These are phyloP conservation scores for Pythium coloratum DNA, from an alignment of 352 stramenopile genomes.

Conservation along the genomic window DNA sequence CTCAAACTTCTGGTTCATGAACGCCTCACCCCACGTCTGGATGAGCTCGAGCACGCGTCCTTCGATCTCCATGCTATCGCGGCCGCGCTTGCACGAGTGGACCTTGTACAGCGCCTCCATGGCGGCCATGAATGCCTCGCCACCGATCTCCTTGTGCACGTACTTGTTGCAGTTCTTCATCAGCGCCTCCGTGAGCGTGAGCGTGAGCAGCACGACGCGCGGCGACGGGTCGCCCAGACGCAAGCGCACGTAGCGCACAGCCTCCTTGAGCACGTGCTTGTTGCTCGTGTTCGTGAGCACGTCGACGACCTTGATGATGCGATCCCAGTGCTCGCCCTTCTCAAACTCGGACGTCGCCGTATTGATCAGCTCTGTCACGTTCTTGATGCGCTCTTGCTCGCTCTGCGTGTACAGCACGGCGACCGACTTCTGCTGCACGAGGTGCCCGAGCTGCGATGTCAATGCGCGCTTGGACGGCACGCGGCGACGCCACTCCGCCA, in stretches of 20 bases:
- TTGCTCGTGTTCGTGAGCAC: conserved; percentile 67
- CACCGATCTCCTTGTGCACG: conserved; percentile 68
- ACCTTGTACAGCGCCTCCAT: conserved; percentile 76
- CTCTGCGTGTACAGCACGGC: conserved; percentile 71
- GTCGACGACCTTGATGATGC: conserved; percentile 79
- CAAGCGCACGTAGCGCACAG: conserved; percentile 69
- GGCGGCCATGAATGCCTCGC: conserved; percentile 69
- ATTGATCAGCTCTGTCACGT: conserved; percentile 67
- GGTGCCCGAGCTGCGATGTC: conserved; percentile 56
- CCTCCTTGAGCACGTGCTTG: conserved; percentile 60
- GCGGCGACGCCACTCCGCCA: conserved; percentile 59
- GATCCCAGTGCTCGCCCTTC: conserved; percentile 66
- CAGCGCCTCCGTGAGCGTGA: conserved; percentile 69
- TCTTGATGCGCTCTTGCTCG: conserved; percentile 73
- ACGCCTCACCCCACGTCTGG: conserved; percentile 81
- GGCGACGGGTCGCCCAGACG: conserved; percentile 63
- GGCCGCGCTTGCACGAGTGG: conserved; percentile 67
- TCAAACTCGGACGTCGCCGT: conserved; percentile 75
- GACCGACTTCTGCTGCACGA: conserved; percentile 83
- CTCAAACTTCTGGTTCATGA: conserved; percentile 65
- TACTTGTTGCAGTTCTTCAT: conserved; percentile 78
- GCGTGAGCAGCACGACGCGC: conserved; percentile 59
- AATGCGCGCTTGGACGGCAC: conserved; percentile 78
- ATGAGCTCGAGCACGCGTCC: conserved; percentile 72
- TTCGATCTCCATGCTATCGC: conserved; percentile 74